Percentiles rank a stretch among this genome's conserved stretches.
These are phyloP conservation scores for Coprinopsis strossmayeri DNA, from an alignment of 768 basidiomycete genomes.

Conservation along the genomic window DNA sequence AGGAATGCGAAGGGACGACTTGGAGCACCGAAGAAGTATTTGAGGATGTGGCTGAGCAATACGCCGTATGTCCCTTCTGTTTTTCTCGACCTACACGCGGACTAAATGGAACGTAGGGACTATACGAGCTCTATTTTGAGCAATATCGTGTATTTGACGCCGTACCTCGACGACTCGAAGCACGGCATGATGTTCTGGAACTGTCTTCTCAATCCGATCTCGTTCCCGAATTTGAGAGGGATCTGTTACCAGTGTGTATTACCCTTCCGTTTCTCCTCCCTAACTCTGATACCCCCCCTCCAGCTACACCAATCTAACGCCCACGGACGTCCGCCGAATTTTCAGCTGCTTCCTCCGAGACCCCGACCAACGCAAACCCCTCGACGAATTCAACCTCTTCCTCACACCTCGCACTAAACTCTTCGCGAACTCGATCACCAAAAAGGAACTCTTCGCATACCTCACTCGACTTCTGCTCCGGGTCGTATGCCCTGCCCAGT, in stretches of 20 bases:
- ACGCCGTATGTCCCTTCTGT: conserved; percentile 13
- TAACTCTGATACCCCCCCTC: too few species aligned
- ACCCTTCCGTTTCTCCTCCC: too few species aligned
- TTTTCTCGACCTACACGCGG: background rate
- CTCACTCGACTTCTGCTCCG: conserved; percentile 15
- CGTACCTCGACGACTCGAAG: conserved; percentile 11
- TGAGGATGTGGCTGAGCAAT: conserved; percentile 17
- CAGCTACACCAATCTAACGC: conserved; percentile 5
- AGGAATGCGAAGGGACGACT: too few species aligned
- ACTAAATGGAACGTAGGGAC: conserved; percentile 8
- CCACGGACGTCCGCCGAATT: background rate
- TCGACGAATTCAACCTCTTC: conserved; percentile 14
- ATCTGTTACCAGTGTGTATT: too few species aligned
- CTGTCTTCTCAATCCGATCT: conserved; percentile 15
- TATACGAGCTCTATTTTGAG: conserved; percentile 16
- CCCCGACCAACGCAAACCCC: conserved; percentile 3
- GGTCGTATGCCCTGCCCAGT: conserved; percentile 12
- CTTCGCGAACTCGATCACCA: conserved; percentile 12
- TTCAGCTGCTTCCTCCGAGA: conserved; percentile 12
- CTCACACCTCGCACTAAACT: conserved; percentile 10
- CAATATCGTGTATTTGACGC: conserved; percentile 14
- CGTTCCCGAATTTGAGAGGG: too few species aligned
- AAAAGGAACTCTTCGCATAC: conserved; percentile 15
- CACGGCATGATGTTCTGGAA: conserved; percentile 13
- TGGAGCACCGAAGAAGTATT: conserved; percentile 12